A percentile compares a stretch with the other conserved stretches of the same genome.
phyloP scores from a whole-genome alignment of 768 basidiomycete genomes.

The Gyrodon lividus region DNA sequence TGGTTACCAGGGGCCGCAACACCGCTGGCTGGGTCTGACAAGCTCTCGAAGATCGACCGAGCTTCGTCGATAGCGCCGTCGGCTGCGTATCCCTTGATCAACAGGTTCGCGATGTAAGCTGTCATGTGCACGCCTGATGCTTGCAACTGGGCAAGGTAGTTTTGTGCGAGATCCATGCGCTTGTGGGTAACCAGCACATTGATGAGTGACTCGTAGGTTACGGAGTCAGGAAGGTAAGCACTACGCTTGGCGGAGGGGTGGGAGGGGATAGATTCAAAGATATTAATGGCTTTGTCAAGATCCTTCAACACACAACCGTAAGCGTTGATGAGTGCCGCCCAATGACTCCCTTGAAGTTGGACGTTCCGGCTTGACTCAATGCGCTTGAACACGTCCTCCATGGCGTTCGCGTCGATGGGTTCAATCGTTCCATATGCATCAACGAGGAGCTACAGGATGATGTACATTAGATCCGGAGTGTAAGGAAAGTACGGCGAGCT shows the following conservation, averaged over 20 bases:
- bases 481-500: constrained; percentile 8
- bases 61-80: constrained; percentile 70
- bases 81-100: constrained; percentile 62
- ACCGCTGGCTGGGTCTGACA: constrained; percentile 78
- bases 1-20: constrained; percentile 91
- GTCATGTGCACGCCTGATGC: constrained; percentile 77
- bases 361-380: constrained; percentile 38
- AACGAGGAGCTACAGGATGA: constrained; percentile 62
- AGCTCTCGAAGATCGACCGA: constrained; percentile 72
- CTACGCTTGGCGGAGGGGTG: constrained; percentile 44
- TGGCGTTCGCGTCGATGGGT: constrained; percentile 69
- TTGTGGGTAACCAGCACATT: constrained; percentile 80
- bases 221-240: constrained; percentile 63
- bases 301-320: constrained; percentile 81
- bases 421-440: constrained; percentile 87
- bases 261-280: constrained; percentile 72
- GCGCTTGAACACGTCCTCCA: constrained; percentile 74
- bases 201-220: constrained; percentile 88
- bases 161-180: constrained; percentile 72
- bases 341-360: constrained; percentile 53
- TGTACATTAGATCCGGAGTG: background rate
- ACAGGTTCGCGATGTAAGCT: constrained; percentile 85
- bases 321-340: constrained; percentile 86
- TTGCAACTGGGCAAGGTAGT: constrained; percentile 62
- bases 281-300: constrained; percentile 67